phyloP scores from a whole-genome alignment of 768 basidiomycete genomes.

The Pleurotus platypus region DNA sequence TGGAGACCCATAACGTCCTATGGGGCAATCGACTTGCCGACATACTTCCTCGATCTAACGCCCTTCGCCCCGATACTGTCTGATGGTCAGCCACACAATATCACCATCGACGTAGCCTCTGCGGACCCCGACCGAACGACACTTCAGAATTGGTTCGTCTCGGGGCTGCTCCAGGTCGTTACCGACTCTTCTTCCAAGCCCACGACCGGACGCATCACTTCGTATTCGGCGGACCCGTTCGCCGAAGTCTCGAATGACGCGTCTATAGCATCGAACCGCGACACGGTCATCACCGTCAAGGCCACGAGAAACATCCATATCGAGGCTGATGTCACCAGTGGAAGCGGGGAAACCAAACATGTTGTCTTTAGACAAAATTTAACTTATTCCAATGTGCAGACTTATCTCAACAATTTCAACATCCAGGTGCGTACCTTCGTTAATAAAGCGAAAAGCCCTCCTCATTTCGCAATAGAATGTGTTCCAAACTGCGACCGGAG shows the following conservation, averaged over 20 bases:
- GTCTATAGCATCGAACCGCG: constrained; percentile 32
- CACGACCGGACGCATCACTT: constrained; percentile 66
- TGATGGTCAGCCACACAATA: constrained; percentile 64
- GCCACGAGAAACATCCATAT: constrained; percentile 57
- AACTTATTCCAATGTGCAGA: constrained; percentile 59
- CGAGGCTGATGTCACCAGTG: constrained; percentile 56
- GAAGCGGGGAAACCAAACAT: constrained; percentile 52
- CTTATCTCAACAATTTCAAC: constrained; percentile 44
- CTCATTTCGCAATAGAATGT: constrained; percentile 29
- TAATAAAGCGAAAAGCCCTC: neutral
- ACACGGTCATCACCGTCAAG: constrained; percentile 60
- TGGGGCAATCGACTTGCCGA: constrained; percentile 73
- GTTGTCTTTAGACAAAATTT: constrained; percentile 64
- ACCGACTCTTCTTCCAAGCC: constrained; percentile 57
- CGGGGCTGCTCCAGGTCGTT: constrained; percentile 65
- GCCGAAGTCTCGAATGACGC: constrained; percentile 49
- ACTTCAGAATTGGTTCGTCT: constrained; percentile 77
- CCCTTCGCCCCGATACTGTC: constrained; percentile 71
- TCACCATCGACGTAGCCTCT: constrained; percentile 72
- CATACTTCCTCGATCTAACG: constrained; percentile 74
- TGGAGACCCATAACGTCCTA: constrained; percentile 81
- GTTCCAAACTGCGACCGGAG: constrained; percentile 35
- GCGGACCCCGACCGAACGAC: constrained; percentile 63
- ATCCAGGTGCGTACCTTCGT: constrained; percentile 28
- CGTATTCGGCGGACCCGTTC: constrained; percentile 55